Percentiles rank a stretch among this genome's conserved stretches.
Evolutionary conservation across 2,329 filamentous ascomycete species (phyloP).

Genomic region (Clonostachys byssicola): DNA sequence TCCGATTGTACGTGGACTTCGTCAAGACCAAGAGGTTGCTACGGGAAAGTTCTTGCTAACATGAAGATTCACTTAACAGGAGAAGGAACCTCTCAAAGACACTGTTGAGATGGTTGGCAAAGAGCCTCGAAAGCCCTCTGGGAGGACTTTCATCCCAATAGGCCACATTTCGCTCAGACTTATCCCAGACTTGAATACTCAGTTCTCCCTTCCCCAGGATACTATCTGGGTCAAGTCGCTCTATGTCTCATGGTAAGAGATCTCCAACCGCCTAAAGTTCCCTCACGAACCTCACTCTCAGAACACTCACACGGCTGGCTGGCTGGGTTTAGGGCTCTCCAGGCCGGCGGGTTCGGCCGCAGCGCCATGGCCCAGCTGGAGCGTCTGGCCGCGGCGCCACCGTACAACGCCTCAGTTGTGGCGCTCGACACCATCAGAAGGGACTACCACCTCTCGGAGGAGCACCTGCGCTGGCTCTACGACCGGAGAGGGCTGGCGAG

Average conservation of each 20-base stretch:
- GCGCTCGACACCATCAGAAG: constrained; percentile 27
- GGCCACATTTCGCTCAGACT: constrained; percentile 32
- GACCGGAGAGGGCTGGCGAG: constrained; percentile 14
- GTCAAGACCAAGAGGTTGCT: constrained; percentile 1
- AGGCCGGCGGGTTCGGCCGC: constrained; percentile 25
- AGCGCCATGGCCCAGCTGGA: constrained; percentile 28
- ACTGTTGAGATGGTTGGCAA: constrained; percentile 21
- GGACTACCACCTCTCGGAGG: constrained; percentile 18
- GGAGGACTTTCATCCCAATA: constrained; percentile 25
- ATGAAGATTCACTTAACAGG: constrained; percentile 9
- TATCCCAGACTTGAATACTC: constrained; percentile 18
- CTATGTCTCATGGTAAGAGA: constrained; percentile 27
- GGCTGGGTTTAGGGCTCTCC: constrained; percentile 17
- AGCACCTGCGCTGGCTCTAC: constrained; percentile 14
- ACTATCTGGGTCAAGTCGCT: constrained; percentile 33
- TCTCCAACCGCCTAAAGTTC: neutral
- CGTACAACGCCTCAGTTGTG: constrained; percentile 23
- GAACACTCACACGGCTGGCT: neutral
- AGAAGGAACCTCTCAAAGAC: constrained; percentile 24
- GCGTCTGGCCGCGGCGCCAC: constrained; percentile 17
- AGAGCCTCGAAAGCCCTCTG: constrained; percentile 18
- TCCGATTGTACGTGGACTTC: constrained; percentile 15
- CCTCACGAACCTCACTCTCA: neutral
- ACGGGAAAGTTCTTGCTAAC: neutral
- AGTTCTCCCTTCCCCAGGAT: constrained; percentile 19